Base-by-base conservation (phyloP, 2,329 filamentous ascomycete genomes). In the Penicillium verrucosum region DNA sequence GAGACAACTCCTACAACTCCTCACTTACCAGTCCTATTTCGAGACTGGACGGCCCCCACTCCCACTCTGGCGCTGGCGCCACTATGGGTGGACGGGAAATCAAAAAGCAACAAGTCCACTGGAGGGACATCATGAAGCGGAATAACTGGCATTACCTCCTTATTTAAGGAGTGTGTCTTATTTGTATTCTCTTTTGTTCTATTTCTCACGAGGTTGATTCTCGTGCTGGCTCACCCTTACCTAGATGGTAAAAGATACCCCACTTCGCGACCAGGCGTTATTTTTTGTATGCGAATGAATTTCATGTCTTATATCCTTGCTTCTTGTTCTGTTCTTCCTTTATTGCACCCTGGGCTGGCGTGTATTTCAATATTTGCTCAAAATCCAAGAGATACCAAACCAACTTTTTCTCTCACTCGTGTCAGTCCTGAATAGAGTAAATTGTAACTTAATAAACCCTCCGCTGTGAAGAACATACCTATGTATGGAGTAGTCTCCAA, bases 81-180 rank as follows among this genome's bases (percentile, higher is more conserved):
- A 40, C 37, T 40, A 21, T 40, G 37, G 37, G 36, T 37, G 36
- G 36, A 53, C 63, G 63, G 29, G 63, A 68, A 21, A 60, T 66
- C 32, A 68, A 68, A 51, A 62, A 57, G 66, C 86, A 85, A 71
- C 88, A 88, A 78, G 85, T 96, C 76, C 91, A 92, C 86, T 97
- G 93, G 93, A 84, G 93, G 78, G 90, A 96, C 77, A 85, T 93
- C 72, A 96, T 97, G 92, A 85, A 85, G 77, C 85, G 88, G 78
- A 94, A 93, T 80, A 86, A 86, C 67, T 96, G 91, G 92, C 90
- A 96, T 73, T 94, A 91, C 78, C 82, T 97, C 75, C 84, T 97
- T 75, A 92, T 97, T 77, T 96, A 78, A 79, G 16, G 18, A 21
- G 18, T 5, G 18, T 40, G 37, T 40, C 18, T 21, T 40, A 29